Evolutionary conservation across 2,329 filamentous ascomycete genomes (phyloP), one percentile per base, ranked within the genome.

Genomic region (Annulohypoxylon truncatum): DNA sequence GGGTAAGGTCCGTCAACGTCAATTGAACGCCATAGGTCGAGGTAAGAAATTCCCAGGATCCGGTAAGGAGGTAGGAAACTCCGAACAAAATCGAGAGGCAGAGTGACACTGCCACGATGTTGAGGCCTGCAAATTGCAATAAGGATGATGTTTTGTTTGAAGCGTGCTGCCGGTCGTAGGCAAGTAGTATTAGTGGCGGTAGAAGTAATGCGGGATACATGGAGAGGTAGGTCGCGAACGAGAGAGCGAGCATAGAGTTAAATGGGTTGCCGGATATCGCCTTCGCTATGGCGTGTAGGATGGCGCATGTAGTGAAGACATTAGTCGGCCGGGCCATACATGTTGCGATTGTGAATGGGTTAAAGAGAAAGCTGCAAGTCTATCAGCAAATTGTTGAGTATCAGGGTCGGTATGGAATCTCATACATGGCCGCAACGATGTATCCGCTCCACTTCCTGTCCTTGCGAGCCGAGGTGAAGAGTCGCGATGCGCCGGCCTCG

Each of bases 11-110:
- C 7, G 94, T 93, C 2, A 99, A 87, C 0, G 96, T 89, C 35
- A 99, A 85, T 73, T 97, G 94, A 48, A 97, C 93, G 72, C 95
- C 94, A 79, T 99, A 99, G 0, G 96, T 97, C 18, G 94, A 93
- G 6, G 86, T 80, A 18, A 98, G 79, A 75, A 98, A 99, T 67
- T 94, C 90, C 92, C 92, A 97, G 1, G 94, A 96, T 67, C 88
- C 89, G 0, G 92, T 92, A 40, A 97, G 81, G 29, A 91, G 75
- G 70, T 86, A 91, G 0, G 94, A 97, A 72, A 93, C 85, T 52
- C 81, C 82, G 15, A 97, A 84, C 12, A 97, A 82, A 1, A 84
- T 79, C 18, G 82, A 83, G n/a, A 91, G 75, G 57, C 87, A 87
- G 7, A 77, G 80, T 2, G 80, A 75, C 12, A 93, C 84, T 22